Base-by-base conservation (phyloP, 2,329 filamentous ascomycete species). In the Hymenoscyphus occultus region DNA sequence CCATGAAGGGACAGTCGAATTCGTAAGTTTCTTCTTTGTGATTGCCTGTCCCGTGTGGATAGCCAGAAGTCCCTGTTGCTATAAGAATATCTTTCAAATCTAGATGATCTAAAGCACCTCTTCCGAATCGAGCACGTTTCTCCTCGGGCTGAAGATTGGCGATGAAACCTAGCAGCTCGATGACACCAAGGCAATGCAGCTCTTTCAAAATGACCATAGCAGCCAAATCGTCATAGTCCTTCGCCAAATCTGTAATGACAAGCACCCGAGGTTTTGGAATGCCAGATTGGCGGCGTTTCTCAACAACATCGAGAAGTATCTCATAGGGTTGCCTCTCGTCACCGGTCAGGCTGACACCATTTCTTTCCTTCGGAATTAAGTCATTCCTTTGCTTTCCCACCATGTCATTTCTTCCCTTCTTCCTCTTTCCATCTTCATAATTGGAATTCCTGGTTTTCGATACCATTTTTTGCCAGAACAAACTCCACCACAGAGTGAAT, bases 161-260 rank as follows among this genome's bases (percentile, higher is more conserved):
- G 4, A 75, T 63, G 56, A 74, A 70, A 0, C 72, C 72, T 63
- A 68, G 64, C 0, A 75, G 51, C n/a, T 66, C 56, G 14, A 75
- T 61, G 6, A 72, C 42, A 5, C 71, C 70, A 19, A 74, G 62
- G 10, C 72, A 67, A 60, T 73, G 65, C 0, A 74, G 66, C 57
- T 75, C 73, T 45, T 71, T 71, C 10, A 75, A 62, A 48, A 73
- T 35, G 2, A 74, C 61, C 70, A 73, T 67, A 16, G 73, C 72
- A 13, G 70, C 64, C 13, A 75, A 56, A 61, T 75, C 73, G 40
- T 75, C 73, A 58, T 70, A 71, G 54, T 75, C 73, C 57, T 74
- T 75, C 1, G 68, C 71, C 9, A 74, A 64, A 65, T 75, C 73
- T 5, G 72, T 73, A 32, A 74, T 71, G 12, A 70, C 69, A 12